These are phyloP conservation scores for Rhizoclosmatium sp. DNA, from an alignment of 192 early-diverging fungal genomes.

Conservation along the genomic window DNA sequence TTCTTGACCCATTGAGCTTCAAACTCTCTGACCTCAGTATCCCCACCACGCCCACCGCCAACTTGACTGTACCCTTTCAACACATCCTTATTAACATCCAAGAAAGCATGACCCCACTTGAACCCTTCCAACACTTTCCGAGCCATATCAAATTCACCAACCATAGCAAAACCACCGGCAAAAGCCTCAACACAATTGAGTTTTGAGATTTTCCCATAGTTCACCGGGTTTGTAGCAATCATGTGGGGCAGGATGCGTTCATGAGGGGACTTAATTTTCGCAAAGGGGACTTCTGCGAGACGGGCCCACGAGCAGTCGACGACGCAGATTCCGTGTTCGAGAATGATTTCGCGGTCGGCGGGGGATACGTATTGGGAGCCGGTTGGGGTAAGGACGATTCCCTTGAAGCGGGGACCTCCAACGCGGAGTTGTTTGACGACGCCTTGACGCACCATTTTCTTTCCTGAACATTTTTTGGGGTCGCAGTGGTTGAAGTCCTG, in stretches of 20 bases:
- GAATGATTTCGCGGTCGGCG: slow-evolving; percentile 81
- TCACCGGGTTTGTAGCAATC: slow-evolving; percentile 95
- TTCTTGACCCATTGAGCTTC: slow-evolving; percentile 72
- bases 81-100: slow-evolving; percentile 85
- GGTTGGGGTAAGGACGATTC: slow-evolving; percentile 83
- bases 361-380: slow-evolving; percentile 88
- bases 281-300: slow-evolving; percentile 93
- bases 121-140: slow-evolving; percentile 85
- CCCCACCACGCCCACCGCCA: slow-evolving; percentile 73
- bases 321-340: slow-evolving; percentile 68
- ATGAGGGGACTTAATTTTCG: slow-evolving; percentile 80
- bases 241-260: slow-evolving; percentile 94
- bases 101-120: slow-evolving; percentile 96
- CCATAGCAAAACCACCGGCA: slow-evolving; percentile 92
- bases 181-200: slow-evolving; percentile 98
- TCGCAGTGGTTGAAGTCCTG: slow-evolving; percentile 99
- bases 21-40: slow-evolving; percentile 67
- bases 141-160: slow-evolving; percentile 70
- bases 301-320: slow-evolving; percentile 99
- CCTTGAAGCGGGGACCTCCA: slow-evolving; percentile 80
- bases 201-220: slow-evolving; percentile 96
- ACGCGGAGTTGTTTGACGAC: slow-evolving; percentile 83
- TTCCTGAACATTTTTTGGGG: slow-evolving; percentile 96
- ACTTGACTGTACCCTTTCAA: slow-evolving; percentile 72
- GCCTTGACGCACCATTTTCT: slow-evolving; percentile 82